These are phyloP conservation scores for Ceratocystiopsis brevicomis DNA, from an alignment of 2,329 filamentous ascomycete genomes.

Conservation along the genomic window DNA sequence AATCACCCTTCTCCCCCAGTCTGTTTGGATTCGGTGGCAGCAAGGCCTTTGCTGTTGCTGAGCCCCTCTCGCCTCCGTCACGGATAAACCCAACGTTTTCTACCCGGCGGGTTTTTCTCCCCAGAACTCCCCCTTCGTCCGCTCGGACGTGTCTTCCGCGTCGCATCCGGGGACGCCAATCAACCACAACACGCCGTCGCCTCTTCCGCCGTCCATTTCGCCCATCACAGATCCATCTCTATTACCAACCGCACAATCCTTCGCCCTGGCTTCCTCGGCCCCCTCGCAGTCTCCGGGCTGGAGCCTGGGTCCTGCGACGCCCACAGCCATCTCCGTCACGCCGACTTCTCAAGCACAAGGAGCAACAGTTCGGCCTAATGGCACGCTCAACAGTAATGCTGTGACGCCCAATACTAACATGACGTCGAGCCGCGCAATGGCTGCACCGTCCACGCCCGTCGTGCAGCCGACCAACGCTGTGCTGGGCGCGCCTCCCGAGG, in stretches of 20 bases:
- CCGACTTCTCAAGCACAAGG: conserved; percentile 5
- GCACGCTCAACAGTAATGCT: background rate
- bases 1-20: background rate
- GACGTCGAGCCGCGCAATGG: conserved; percentile 10
- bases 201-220: background rate
- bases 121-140: conserved; percentile 1
- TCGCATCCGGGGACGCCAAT: background rate
- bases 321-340: background rate
- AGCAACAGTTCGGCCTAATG: conserved; percentile 7
- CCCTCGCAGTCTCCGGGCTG: conserved; percentile 8
- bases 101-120: conserved; percentile 4
- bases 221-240: background rate
- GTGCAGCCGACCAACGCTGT: conserved; percentile 20
- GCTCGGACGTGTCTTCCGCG: conserved; percentile 1
- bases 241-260: conserved; percentile 6
- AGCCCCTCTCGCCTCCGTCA: conserved; percentile 3
- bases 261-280: conserved; percentile 10
- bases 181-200: background rate
- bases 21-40: conserved; percentile 4
- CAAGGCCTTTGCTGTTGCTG: conserved; percentile 6
- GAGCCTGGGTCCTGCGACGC: conserved; percentile 7
- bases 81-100: conserved; percentile 6
- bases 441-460: conserved; percentile 11
- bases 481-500: conserved; percentile 37
- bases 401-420: conserved; percentile 6